Evolutionary conservation across 371 early-diverging fungal species (phyloP).

Genomic region (Rhizopus sp.): DNA sequence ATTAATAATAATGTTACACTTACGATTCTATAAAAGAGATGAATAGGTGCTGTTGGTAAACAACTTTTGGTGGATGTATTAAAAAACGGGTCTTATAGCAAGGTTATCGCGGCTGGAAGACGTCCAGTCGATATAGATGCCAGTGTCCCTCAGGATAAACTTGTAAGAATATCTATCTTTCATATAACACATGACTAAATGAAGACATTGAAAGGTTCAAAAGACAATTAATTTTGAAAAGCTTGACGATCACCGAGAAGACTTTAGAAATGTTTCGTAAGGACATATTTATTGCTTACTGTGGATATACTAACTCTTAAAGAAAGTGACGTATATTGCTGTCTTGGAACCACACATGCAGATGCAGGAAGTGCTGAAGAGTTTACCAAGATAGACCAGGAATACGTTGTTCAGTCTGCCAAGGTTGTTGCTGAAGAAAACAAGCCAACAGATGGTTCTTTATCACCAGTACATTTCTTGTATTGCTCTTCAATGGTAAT

Average conservation of each 20-base stretch:
- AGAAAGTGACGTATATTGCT: slow-evolving; percentile 17
- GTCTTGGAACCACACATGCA: slow-evolving; percentile 57
- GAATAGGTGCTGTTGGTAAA: slow-evolving; percentile 74
- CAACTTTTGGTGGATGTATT: slow-evolving; percentile 64
- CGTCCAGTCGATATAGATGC: slow-evolving; percentile 54
- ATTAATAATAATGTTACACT: no score
- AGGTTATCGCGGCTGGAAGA: slow-evolving; percentile 67
- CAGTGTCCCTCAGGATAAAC: slow-evolving; percentile 54
- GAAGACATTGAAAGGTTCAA: slow-evolving; percentile 30
- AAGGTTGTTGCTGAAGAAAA: slow-evolving; percentile 65
- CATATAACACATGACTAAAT: background rate
- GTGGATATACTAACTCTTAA: background rate
- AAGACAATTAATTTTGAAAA: slow-evolving; percentile 51
- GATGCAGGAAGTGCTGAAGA: slow-evolving; percentile 67
- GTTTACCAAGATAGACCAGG: slow-evolving; percentile 75
- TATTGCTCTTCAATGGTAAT: slow-evolving; percentile 60
- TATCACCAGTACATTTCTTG: slow-evolving; percentile 61
- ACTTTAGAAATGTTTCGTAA: slow-evolving; percentile 48
- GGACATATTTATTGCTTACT: slow-evolving; percentile 8
- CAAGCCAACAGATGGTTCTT: slow-evolving; percentile 29
- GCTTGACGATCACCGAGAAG: slow-evolving; percentile 35
- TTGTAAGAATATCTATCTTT: slow-evolving; percentile 31
- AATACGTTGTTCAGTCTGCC: slow-evolving; percentile 68
- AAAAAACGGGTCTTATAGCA: slow-evolving; percentile 56
- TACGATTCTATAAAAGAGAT: background rate